Percentiles rank a stretch among this genome's conserved stretches.
These are phyloP conservation scores for Coniochaeta sp. DNA, from an alignment of 2,329 filamentous ascomycete genomes.

Conservation along the genomic window DNA sequence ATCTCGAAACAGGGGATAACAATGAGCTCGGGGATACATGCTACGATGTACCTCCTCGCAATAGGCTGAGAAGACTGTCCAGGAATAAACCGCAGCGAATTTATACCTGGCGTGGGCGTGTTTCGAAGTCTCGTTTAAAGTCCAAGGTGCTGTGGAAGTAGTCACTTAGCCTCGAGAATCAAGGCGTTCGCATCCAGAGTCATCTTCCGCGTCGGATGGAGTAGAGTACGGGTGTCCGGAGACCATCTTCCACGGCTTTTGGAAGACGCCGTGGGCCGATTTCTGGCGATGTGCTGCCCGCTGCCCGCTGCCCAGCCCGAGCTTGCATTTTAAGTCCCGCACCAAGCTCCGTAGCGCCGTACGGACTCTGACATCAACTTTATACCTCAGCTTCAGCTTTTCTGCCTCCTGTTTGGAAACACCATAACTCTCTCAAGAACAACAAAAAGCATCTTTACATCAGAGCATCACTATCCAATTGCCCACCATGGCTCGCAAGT, in stretches of 20 bases:
- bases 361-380: slow-evolving; percentile 2
- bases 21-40: too few species aligned
- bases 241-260: background rate
- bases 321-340: slow-evolving; percentile 1
- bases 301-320: background rate
- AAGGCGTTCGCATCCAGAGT: too few species aligned
- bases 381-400: slow-evolving; percentile 1
- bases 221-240: background rate
- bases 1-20: too few species aligned
- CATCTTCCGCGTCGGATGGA: too few species aligned
- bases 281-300: background rate
- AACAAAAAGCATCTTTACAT: background rate
- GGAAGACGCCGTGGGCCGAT: background rate
- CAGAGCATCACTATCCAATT: slow-evolving; percentile 11
- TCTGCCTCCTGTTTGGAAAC: background rate
- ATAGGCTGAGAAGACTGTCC: too few species aligned
- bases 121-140: too few species aligned
- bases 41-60: too few species aligned
- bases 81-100: too few species aligned
- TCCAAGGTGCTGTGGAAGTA: too few species aligned
- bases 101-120: too few species aligned
- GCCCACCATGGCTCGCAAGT: slow-evolving; percentile 82
- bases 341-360: background rate
- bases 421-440: background rate
- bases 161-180: too few species aligned